These are phyloP conservation scores for Kodamaea sagamina DNA, from an alignment of 805 yeast species.

Conservation along the genomic window DNA sequence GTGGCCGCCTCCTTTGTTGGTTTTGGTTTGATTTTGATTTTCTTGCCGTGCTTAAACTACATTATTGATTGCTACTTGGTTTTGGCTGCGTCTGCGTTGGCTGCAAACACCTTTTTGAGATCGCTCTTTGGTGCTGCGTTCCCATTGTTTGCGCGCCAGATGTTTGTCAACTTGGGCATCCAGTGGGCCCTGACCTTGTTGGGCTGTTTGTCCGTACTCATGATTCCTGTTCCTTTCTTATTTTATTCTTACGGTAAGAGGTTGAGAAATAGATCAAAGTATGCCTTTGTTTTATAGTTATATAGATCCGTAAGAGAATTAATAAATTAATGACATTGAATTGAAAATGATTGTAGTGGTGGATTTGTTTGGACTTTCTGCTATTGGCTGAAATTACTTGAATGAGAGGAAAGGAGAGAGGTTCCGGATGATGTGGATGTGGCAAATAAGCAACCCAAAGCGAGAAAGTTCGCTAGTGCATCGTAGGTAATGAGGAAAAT, in stretches of 20 bases:
- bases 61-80: constrained; percentile 60
- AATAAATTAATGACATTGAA: too few species aligned
- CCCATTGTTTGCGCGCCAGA: constrained; percentile 57
- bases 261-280: constrained; percentile 22
- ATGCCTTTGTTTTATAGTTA: constrained; percentile 17
- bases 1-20: constrained; percentile 46
- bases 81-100: constrained; percentile 64
- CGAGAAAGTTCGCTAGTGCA: too few species aligned
- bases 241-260: constrained; percentile 50
- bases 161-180: constrained; percentile 52
- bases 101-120: constrained; percentile 62
- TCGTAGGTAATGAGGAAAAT: too few species aligned
- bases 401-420: background rate
- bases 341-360: too few species aligned
- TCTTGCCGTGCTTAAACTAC: constrained; percentile 61
- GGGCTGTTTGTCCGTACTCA: constrained; percentile 51
- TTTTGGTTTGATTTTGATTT: constrained; percentile 53
- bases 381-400: background rate
- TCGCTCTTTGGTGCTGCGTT: constrained; percentile 61
- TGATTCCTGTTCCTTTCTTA: constrained; percentile 59
- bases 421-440: too few species aligned
- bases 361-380: too few species aligned
- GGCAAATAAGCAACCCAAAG: too few species aligned
- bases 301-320: background rate
- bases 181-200: constrained; percentile 58